Base-by-base conservation (phyloP, 371 early-diverging fungal genomes). In the Apophysomyces elegans region DNA sequence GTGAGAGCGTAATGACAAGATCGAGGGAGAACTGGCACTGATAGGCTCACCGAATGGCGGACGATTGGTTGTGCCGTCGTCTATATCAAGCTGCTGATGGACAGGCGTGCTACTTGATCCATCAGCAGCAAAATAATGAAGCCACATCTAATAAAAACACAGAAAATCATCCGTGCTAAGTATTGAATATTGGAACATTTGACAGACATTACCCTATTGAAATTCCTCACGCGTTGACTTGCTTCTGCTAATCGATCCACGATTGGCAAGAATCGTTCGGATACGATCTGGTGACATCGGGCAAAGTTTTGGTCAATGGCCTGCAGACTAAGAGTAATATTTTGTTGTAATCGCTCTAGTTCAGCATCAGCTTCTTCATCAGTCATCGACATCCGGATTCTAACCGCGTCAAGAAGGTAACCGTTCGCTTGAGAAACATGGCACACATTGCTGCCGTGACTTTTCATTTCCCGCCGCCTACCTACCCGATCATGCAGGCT, bases 251-350 rank as follows among this genome's bases (percentile, higher is more conserved):
- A 84, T 26, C 71, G 70, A 21, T 87, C 85, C 2, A 87, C 68
- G 54, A 78, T 78, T 5, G 85, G 81, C 7, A 84, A 62, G 16
- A 84, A 75, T 50, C 72, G 75, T 43, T 75, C 64, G 14, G 79
- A 65, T n/a, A 84, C 74, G 43, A 83, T 76, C 58, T 74, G 81
- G 36, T 82, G 75, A 35, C 86, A 81, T 56, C 71, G 63, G 0
- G 86, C 76, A 65, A 87, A 87, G 66, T 84, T 84, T 58, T 85
- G 78, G 69, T 87, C 87, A 36, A 83, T 81, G 2, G 71, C 73
- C 66, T 84, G 83, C 11, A 86, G 62, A n/a, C 77, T 78, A 41
- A 79, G 63, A 8, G 86, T 86, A 21, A 84, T 77, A 37, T 79
- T 75, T 60, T 86, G 86, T 14, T 86, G 79, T n/a, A 84, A 35